A percentile compares a stretch with the other conserved stretches of the same genome.
These are phyloP conservation scores for Schizonepeta tenuifolia DNA, from an alignment of 257 asterid species.

Conservation along the genomic window DNA sequence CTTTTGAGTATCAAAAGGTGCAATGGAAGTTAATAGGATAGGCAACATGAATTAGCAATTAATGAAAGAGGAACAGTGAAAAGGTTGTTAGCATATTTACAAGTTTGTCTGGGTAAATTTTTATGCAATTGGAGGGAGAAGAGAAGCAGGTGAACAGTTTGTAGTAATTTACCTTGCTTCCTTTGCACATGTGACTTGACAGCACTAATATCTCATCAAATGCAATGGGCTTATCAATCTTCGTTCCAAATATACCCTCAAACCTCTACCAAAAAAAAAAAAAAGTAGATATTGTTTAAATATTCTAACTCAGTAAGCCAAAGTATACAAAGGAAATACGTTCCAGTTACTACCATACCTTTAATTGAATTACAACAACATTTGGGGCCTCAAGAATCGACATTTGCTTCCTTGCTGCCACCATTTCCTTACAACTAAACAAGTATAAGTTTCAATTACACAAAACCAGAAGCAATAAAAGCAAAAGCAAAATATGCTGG, in stretches of 20 bases:
- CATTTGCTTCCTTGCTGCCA: slow-evolving; percentile 97
- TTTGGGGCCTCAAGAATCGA: slow-evolving; percentile 91
- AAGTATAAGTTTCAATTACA: slow-evolving; percentile 42
- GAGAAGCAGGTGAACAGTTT: slow-evolving; percentile 19
- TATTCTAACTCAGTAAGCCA: slow-evolving; percentile 15
- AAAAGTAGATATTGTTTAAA: slow-evolving; percentile 5
- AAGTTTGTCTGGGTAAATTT: not conserved
- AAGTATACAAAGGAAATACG: slow-evolving; percentile 18
- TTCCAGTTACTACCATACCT: slow-evolving; percentile 53
- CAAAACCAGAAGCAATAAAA: slow-evolving; percentile 26
- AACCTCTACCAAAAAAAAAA: slow-evolving; percentile 62
- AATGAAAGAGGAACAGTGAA: not conserved
- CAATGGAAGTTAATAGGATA: not conserved
- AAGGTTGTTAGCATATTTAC: slow-evolving; percentile 14
- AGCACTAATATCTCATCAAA: slow-evolving; percentile 80
- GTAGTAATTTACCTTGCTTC: slow-evolving; percentile 65
- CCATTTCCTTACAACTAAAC: slow-evolving; percentile 94
- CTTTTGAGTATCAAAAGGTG: not conserved
- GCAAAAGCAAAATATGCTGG: not conserved
- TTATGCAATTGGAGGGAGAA: slow-evolving; percentile 17
- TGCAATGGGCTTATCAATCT: slow-evolving; percentile 78
- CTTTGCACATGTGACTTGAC: slow-evolving; percentile 88
- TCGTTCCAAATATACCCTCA: slow-evolving; percentile 87
- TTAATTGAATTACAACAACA: slow-evolving; percentile 93
- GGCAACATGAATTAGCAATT: slow-evolving; percentile 13